Evolutionary conservation across 2,329 filamentous ascomycete genomes (phyloP).

Genomic region (Hirsutella minnesotensis): DNA sequence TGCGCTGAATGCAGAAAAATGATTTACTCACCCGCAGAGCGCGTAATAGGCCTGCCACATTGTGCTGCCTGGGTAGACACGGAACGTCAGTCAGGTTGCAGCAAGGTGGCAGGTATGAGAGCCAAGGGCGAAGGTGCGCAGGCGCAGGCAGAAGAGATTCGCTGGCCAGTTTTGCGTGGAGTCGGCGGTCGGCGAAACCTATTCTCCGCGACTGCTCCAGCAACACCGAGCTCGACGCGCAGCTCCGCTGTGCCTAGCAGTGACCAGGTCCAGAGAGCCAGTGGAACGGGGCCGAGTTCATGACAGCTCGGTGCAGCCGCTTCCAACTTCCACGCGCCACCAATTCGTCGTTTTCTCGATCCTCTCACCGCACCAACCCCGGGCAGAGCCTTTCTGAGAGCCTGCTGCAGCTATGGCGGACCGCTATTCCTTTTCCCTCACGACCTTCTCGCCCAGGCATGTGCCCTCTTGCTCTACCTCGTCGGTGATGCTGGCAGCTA

Average conservation of each 20-base stretch:
- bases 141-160: too few species aligned
- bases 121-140: neutral
- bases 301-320: constrained; percentile 16
- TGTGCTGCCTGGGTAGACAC: too few species aligned
- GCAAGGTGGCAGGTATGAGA: too few species aligned
- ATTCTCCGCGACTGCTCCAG: constrained; percentile 10
- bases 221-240: constrained; percentile 21
- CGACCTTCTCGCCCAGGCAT: constrained; percentile 98
- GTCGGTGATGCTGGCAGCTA: constrained; percentile 8
- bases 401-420: constrained; percentile 64
- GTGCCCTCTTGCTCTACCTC: constrained; percentile 16
- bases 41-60: too few species aligned
- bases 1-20: too few species aligned
- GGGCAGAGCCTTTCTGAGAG: neutral
- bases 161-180: neutral
- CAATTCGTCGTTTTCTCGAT: constrained; percentile 5
- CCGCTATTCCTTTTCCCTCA: constrained; percentile 97
- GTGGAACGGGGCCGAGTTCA: constrained; percentile 5
- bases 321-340: neutral
- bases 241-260: constrained; percentile 24
- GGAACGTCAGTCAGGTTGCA: too few species aligned
- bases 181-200: constrained; percentile 15
- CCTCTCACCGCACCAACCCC: constrained; percentile 3
- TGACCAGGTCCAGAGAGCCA: constrained; percentile 8
- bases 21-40: too few species aligned